These are phyloP conservation scores for Alternaria triticina DNA, from an alignment of 2,329 filamentous ascomycete species.

Conservation along the genomic window DNA sequence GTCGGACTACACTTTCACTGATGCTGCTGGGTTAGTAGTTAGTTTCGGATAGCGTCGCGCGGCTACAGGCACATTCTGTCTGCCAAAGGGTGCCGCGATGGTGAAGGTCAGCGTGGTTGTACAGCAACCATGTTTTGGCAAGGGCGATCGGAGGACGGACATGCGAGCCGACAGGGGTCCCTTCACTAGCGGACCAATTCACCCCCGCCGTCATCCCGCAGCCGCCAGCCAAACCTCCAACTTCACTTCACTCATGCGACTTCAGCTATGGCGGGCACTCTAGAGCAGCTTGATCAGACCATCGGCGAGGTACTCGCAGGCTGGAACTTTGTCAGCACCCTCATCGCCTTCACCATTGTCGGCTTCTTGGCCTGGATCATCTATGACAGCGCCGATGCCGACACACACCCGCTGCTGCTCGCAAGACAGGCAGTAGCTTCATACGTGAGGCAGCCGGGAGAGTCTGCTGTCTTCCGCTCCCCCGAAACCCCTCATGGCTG, in stretches of 20 bases:
- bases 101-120: conserved; percentile 8
- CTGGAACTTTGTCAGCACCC: conserved; percentile 83
- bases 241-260: not conserved
- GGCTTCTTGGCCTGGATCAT: conserved; percentile 74
- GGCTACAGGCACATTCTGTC: conserved; percentile 5
- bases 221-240: conserved; percentile 2
- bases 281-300: conserved; percentile 74
- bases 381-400: conserved; percentile 76
- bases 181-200: conserved; percentile 1
- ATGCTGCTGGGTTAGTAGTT: conserved; percentile 34
- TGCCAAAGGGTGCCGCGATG: not conserved
- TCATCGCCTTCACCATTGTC: conserved; percentile 70
- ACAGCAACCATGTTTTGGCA: conserved; percentile 19
- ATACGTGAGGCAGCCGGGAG: conserved; percentile 79
- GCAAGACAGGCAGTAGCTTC: conserved; percentile 82
- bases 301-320: conserved; percentile 73
- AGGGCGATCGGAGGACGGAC: conserved; percentile 5
- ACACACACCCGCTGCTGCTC: conserved; percentile 90
- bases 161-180: conserved; percentile 6
- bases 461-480: conserved; percentile 87
- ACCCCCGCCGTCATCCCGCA: conserved; percentile 17
- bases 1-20: not conserved
- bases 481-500: conserved; percentile 82
- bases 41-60: conserved; percentile 1
- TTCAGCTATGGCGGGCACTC: conserved; percentile 51